A percentile compares a stretch with the other conserved stretches of the same genome.
These are phyloP conservation scores for Debaryomyces nepalensis DNA, from an alignment of 1,139 yeast species.

Conservation along the genomic window DNA sequence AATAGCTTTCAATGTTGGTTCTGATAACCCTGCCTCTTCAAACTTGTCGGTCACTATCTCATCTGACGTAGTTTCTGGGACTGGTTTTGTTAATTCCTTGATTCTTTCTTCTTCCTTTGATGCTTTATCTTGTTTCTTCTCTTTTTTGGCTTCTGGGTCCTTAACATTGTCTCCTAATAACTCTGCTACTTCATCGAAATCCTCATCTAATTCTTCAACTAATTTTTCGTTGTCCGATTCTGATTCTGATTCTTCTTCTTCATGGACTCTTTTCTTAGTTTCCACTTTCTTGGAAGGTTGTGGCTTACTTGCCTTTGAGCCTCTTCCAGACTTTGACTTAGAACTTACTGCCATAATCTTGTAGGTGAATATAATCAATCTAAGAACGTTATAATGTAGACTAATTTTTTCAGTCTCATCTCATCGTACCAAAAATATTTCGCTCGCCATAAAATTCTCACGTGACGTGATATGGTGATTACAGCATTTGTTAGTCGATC, in stretches of 20 bases:
- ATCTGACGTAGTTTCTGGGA: constrained; percentile 37
- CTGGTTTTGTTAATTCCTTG: constrained; percentile 32
- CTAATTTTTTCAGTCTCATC: constrained; percentile 25
- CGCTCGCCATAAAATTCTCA: constrained; percentile 1
- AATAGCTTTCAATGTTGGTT: constrained; percentile 79
- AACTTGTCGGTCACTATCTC: constrained; percentile 43
- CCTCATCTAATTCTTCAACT: constrained; percentile 54
- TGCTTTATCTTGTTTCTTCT: constrained; percentile 23
- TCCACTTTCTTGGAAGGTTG: constrained; percentile 10
- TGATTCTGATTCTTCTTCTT: constrained; percentile 27
- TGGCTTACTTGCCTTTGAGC: constrained; percentile 8
- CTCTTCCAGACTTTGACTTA: constrained; percentile 15
- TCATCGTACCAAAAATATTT: constrained; percentile 25
- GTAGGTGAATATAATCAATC: neutral
- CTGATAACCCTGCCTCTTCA: constrained; percentile 64
- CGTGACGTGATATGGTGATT: constrained; percentile 9
- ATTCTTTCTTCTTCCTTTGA: constrained; percentile 18
- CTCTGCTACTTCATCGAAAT: constrained; percentile 60
- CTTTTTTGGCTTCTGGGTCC: constrained; percentile 42
- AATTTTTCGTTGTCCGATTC: constrained; percentile 45
- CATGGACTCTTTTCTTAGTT: constrained; percentile 24
- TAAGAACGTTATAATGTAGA: constrained; percentile 2
- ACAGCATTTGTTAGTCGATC: too few relatives aligned
- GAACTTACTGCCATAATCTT: constrained; percentile 18
- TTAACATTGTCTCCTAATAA: constrained; percentile 50